These are phyloP conservation scores for Cytospora piceae DNA, from an alignment of 2,329 filamentous ascomycete species.

Conservation along the genomic window DNA sequence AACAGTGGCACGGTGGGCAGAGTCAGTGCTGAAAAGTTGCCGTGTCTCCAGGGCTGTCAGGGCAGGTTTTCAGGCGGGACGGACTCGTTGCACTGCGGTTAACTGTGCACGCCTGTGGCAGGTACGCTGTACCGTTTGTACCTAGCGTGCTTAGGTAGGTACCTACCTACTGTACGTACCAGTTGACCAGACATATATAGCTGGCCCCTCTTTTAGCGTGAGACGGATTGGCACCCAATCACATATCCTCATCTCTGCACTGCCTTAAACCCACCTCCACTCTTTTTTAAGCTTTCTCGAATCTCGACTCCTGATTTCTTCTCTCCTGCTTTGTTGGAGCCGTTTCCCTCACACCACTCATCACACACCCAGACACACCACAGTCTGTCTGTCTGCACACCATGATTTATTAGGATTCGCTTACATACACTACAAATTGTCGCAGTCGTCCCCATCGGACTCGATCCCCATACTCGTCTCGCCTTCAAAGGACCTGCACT, in stretches of 20 bases:
- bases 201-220: slow-evolving; percentile 22
- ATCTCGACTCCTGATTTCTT: background rate
- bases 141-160: background rate
- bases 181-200: background rate
- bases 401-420: no score
- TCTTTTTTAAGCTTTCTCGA: slow-evolving; percentile 12
- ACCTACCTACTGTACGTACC: background rate
- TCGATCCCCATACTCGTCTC: slow-evolving; percentile 4
- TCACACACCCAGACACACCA: background rate
- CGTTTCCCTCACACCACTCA: background rate
- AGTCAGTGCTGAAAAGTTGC: background rate
- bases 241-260: slow-evolving; percentile 16
- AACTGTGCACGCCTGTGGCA: no score
- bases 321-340: background rate
- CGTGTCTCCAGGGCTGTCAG: background rate
- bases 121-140: no score
- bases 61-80: background rate
- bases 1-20: slow-evolving; percentile 1
- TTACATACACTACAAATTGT: background rate
- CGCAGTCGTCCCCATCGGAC: slow-evolving; percentile 14
- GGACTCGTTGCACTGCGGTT: no score
- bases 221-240: slow-evolving; percentile 16
- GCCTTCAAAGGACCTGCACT: slow-evolving; percentile 7
- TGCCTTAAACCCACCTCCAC: slow-evolving; percentile 15
- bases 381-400: background rate